phyloP scores from a whole-genome alignment of 1,139 yeast species.

The Saccharomyces uvarum region DNA sequence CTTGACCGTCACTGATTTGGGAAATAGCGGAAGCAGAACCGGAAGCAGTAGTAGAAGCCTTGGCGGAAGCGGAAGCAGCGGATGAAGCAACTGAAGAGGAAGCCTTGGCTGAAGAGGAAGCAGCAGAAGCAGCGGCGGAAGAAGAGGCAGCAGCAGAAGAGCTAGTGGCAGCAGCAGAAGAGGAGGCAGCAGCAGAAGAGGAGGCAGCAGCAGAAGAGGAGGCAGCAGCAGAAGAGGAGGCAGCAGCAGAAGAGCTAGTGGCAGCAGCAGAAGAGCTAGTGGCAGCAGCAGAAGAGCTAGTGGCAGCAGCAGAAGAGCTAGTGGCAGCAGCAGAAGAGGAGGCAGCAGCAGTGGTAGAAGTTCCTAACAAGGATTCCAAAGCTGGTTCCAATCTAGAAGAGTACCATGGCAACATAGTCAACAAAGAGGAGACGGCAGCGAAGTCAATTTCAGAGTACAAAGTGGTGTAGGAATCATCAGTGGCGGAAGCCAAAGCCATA shows the following conservation, averaged over 20 bases:
- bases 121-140: constrained; percentile 14
- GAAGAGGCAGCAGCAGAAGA: constrained; percentile 17
- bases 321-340: not conserved
- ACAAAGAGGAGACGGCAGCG: constrained; percentile 30
- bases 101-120: constrained; percentile 9
- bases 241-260: not conserved
- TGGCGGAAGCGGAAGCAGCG: not conserved
- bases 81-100: not conserved
- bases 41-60: not conserved
- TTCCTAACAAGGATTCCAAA: constrained; percentile 19
- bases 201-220: not conserved
- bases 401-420: constrained; percentile 39
- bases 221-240: constrained; percentile 11
- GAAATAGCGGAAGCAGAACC: constrained; percentile 2
- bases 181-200: not conserved
- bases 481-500: constrained; percentile 34
- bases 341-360: not conserved
- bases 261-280: not conserved
- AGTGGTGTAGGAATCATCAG: constrained; percentile 39
- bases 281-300: constrained; percentile 1
- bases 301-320: constrained; percentile 16
- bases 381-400: constrained; percentile 30
- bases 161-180: constrained; percentile 6
- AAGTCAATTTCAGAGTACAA: constrained; percentile 27
- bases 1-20: constrained; percentile 4